Conservation (phyloP, 441 rosid genomes). For the Adansonia gregorii region DNA sequence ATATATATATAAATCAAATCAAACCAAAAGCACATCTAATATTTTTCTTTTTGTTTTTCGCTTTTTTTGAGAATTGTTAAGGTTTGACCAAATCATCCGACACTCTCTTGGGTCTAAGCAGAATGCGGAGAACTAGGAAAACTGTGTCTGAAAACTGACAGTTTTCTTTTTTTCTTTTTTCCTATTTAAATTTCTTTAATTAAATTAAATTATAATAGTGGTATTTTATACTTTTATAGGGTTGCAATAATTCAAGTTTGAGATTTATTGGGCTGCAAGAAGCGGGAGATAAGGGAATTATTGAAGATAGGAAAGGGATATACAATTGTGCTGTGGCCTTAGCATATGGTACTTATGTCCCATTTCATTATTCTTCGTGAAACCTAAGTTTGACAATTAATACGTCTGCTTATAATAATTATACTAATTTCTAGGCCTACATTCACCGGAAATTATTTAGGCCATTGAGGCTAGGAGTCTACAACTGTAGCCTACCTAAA, state of each 20-base stretch:
- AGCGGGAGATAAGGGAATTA: slow-evolving; percentile 32
- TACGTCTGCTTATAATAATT: slow-evolving; percentile 5
- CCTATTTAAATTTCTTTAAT: no score
- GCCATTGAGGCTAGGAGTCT: background rate
- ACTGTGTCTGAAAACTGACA: slow-evolving; percentile 12
- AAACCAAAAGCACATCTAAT: background rate
- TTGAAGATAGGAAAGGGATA: slow-evolving; percentile 38
- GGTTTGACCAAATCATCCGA: slow-evolving; percentile 8
- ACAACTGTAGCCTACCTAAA: background rate
- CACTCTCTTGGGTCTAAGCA: background rate
- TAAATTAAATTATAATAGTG: background rate
- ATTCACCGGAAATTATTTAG: background rate
- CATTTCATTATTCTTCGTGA: slow-evolving; percentile 35
- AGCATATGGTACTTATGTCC: slow-evolving; percentile 36
- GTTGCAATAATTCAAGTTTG: background rate
- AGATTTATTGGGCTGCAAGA: slow-evolving; percentile 15
- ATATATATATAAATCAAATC: no score
- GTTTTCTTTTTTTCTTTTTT: background rate
- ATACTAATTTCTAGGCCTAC: slow-evolving; percentile 3
- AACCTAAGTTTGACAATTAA: slow-evolving; percentile 19
- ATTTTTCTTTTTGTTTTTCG: background rate
- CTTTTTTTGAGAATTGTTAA: background rate
- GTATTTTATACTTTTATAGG: background rate
- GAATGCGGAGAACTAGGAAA: background rate
- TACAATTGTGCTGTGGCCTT: slow-evolving; percentile 20